Percentiles rank a stretch among this genome's conserved stretches.
Evolutionary conservation across 495 filamentous ascomycete species (phyloP).

Genomic region (Aspergillus conjunctus): DNA sequence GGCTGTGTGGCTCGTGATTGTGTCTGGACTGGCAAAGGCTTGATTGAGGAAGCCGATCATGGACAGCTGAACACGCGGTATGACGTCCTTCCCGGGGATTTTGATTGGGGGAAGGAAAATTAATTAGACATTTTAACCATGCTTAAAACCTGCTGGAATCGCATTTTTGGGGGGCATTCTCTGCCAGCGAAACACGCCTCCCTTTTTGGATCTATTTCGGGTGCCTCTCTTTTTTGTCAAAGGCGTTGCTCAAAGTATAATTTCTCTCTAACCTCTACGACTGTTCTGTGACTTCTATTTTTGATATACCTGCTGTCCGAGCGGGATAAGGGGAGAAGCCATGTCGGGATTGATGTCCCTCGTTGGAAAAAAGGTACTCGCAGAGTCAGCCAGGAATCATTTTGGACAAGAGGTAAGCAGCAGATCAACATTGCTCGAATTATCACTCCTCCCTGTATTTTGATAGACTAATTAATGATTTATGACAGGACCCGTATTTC

Average conservation of each 20-base stretch:
- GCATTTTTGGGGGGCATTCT: not conserved
- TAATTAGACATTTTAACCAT: not conserved
- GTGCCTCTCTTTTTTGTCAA: not conserved
- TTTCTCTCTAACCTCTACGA: not conserved
- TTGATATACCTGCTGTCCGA: not conserved
- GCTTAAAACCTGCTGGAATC: not conserved
- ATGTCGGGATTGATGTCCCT: slow-evolving; percentile 60
- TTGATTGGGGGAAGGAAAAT: slow-evolving; percentile 9
- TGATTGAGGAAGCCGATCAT: not conserved
- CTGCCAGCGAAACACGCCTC: not conserved
- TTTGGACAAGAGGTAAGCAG: slow-evolving; percentile 65
- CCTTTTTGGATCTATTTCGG: not conserved
- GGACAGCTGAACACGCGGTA: slow-evolving; percentile 7
- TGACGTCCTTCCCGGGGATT: slow-evolving; percentile 12
- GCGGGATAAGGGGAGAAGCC: slow-evolving; percentile 10
- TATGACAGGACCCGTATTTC: slow-evolving; percentile 66
- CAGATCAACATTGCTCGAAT: not conserved
- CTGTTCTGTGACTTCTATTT: slow-evolving; percentile 10
- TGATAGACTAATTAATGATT: slow-evolving; percentile 5
- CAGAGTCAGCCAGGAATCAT: slow-evolving; percentile 64
- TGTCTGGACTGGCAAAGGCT: slow-evolving; percentile 1
- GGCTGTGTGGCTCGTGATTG: slow-evolving; percentile 20
- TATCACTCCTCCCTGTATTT: not conserved
- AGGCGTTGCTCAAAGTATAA: not conserved
- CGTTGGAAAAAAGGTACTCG: slow-evolving; percentile 66